These are phyloP conservation scores for Vigna mungo DNA, from an alignment of 306 rosid genomes.

Conservation along the genomic window DNA sequence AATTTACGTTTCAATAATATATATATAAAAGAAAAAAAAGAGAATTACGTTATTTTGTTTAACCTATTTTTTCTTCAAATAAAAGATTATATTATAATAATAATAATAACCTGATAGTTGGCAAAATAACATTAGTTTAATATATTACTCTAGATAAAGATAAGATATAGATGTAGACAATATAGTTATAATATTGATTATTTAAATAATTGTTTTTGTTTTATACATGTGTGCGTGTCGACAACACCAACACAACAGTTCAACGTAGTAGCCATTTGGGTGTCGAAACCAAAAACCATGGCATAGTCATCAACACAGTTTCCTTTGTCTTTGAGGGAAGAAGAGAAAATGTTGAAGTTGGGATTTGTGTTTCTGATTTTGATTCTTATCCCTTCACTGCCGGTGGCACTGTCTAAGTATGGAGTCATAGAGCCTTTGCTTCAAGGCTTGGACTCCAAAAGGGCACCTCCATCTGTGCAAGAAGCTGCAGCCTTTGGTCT, in stretches of 20 bases:
- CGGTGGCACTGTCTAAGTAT: constrained; percentile 49
- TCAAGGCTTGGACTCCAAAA: constrained; percentile 71
- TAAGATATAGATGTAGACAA: too few relatives aligned
- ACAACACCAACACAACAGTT: not conserved
- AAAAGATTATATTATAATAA: too few relatives aligned
- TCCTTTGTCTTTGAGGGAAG: not conserved
- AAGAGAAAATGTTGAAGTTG: constrained; percentile 55
- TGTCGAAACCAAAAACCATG: not conserved
- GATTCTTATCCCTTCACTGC: constrained; percentile 47
- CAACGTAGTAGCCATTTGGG: not conserved
- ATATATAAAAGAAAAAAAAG: too few relatives aligned
- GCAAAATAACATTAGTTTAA: too few relatives aligned
- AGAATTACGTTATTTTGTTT: too few relatives aligned
- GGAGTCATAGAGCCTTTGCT: constrained; percentile 67
- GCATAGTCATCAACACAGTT: not conserved
- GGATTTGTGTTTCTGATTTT: constrained; percentile 52
- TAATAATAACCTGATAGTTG: too few relatives aligned
- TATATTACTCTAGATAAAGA: too few relatives aligned
- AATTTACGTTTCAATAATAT: too few relatives aligned
- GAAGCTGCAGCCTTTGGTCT: constrained; percentile 75
- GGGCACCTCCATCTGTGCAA: constrained; percentile 71
- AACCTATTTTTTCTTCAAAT: too few relatives aligned
- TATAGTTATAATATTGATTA: not conserved
- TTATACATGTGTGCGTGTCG: not conserved
- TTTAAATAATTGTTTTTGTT: not conserved